A percentile compares a stretch with the other conserved stretches of the same genome.
Conservation (phyloP, 2,329 filamentous ascomycete genomes). For the Pseudogymnoascus sp. region DNA sequence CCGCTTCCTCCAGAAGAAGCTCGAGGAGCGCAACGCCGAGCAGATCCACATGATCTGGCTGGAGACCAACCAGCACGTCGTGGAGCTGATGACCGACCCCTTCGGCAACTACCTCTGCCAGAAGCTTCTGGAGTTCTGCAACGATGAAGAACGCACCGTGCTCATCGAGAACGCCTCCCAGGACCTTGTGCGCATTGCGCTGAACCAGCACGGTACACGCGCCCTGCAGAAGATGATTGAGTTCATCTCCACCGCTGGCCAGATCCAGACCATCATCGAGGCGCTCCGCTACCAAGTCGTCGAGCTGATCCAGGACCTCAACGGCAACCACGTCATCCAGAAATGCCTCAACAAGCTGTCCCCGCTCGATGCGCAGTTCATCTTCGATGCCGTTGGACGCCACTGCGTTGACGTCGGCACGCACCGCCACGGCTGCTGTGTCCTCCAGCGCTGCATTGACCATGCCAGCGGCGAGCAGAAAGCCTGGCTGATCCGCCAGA, state of each 20-base stretch:
- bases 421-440: slow-evolving; percentile 95
- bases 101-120: slow-evolving; percentile 99
- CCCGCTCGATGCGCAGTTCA: slow-evolving; percentile 80
- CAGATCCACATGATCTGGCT: slow-evolving; percentile 88
- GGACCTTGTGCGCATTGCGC: slow-evolving; percentile 82
- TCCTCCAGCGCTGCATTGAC: slow-evolving; percentile 95
- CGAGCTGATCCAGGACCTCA: slow-evolving; percentile 90
- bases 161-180: slow-evolving; percentile 84
- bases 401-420: slow-evolving; percentile 88
- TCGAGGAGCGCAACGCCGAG: slow-evolving; percentile 78
- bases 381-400: slow-evolving; percentile 85
- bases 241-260: slow-evolving; percentile 76
- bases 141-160: slow-evolving; percentile 86
- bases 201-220: slow-evolving; percentile 95
- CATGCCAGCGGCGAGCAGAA: slow-evolving; percentile 89
- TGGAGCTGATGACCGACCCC: slow-evolving; percentile 97
- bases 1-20: slow-evolving; percentile 91
- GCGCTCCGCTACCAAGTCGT: slow-evolving; percentile 80
- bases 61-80: slow-evolving; percentile 87
- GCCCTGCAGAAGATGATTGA: slow-evolving; percentile 99
- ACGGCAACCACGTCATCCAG: slow-evolving; percentile 98
- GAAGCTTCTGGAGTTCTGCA: slow-evolving; percentile 92
- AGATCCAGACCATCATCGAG: slow-evolving; percentile 79
- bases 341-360: slow-evolving; percentile 96
- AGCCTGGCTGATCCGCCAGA: slow-evolving; percentile 72